A percentile compares a stretch with the other conserved stretches of the same genome.
Conservation (phyloP, 1,284 basidiomycete species). For the Cryptococcus hybrid region DNA sequence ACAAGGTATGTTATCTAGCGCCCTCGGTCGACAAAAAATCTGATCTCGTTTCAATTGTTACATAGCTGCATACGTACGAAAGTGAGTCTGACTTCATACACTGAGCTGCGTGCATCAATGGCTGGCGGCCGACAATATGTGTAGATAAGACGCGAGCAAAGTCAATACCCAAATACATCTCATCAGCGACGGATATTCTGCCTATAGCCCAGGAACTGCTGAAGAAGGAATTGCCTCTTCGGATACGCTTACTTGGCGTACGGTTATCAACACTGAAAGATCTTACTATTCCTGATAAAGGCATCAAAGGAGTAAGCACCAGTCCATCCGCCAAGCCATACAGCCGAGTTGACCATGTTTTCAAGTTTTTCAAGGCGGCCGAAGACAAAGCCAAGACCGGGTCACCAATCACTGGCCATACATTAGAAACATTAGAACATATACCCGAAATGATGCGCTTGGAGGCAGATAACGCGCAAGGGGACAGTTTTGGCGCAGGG, state of each 20-base stretch:
- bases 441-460: constrained; percentile 7
- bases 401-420: background rate
- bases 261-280: constrained; percentile 82
- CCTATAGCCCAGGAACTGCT: constrained; percentile 80
- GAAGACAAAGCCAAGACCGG: constrained; percentile 3
- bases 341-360: no score
- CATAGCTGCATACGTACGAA: constrained; percentile 46
- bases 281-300: constrained; percentile 50
- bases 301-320: constrained; percentile 36
- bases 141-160: constrained; percentile 77
- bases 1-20: constrained; percentile 33
- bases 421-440: constrained; percentile 4
- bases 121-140: constrained; percentile 4
- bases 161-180: constrained; percentile 70
- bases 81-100: constrained; percentile 21
- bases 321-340: no score
- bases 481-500: background rate
- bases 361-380: background rate
- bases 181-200: constrained; percentile 73
- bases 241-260: constrained; percentile 74
- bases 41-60: constrained; percentile 7
- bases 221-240: constrained; percentile 70
- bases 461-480: constrained; percentile 8
- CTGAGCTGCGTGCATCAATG: background rate
- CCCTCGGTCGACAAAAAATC: background rate